Evolutionary conservation across 106 monocot genomes (phyloP), one percentile per base, ranked within the genome.

Genomic region (Posidonia australis): DNA sequence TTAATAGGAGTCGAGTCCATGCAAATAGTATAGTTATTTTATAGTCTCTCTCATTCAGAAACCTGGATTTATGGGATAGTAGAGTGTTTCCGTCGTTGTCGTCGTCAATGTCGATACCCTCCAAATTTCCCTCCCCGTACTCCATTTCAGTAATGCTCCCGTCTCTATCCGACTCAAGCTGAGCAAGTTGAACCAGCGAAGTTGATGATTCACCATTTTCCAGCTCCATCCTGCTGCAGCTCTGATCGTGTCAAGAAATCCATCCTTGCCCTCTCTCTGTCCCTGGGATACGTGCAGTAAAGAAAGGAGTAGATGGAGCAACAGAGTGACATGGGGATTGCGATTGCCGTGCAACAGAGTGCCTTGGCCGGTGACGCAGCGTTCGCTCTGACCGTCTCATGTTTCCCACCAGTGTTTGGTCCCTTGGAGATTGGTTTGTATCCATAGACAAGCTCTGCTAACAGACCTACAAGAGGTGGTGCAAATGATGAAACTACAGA

Each of bases 401-500:
- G 44, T 36, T 59, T 62, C 19, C 46, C 46, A 27, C 32, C 67
- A n/a, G 63, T 43, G 45, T 51, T 66, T 42, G 71, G 60, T 43
- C 67, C 71, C 30, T 51, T 54, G 45, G 69, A 67, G 41, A 65
- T 45, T 13, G 83, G n/a, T n/a, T n/a, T 80, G 58, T 84, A 93
- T 0, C 93, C 93, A 67, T 73, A 93, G 0, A 78, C 28, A 60
- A 67, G 77, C 68, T 89, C 86, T 17, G 86, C 77, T 76, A 93
- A 43, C 60, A 89, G n/a, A 11, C 93, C 93, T 22, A 93, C 93
- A 58, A 82, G 22, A 42, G 93, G 89, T 26, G 93, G 93, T 27
- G 89, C 93, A 71, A 89, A 93, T 31, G 93, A 93, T 45, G 93
- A 61, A 17, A 93, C 76, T 4, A 89, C 46, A 1, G 86, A 83